phyloP scores from a whole-genome alignment of 345 rosid genomes.

The Tarenaya hassleriana region DNA sequence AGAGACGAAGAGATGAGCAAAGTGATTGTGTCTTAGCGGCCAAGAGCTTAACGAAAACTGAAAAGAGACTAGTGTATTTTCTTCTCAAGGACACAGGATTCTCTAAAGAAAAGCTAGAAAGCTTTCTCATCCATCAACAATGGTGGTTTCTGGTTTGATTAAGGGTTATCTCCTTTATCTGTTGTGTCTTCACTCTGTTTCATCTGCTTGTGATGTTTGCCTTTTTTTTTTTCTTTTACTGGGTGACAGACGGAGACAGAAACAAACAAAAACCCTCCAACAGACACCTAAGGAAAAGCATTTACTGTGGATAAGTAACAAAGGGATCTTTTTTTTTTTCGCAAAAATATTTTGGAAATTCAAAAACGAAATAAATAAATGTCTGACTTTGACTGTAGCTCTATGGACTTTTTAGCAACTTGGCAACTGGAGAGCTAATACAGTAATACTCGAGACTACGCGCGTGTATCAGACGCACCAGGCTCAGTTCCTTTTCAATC shows the following conservation, averaged over 20 bases:
- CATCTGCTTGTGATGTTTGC: constrained; percentile 11
- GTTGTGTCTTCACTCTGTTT: constrained; percentile 9
- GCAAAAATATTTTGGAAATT: constrained; percentile 20
- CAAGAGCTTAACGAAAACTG: constrained; percentile 17
- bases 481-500: not conserved
- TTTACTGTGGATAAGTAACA: constrained; percentile 32
- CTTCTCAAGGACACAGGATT: constrained; percentile 17
- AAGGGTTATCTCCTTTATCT: constrained; percentile 13
- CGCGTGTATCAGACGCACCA: constrained; percentile 21
- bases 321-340: constrained; percentile 13
- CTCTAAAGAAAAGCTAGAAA: constrained; percentile 20
- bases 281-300: constrained; percentile 30
- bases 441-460: constrained; percentile 20
- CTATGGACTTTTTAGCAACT: constrained; percentile 24
- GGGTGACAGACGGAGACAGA: constrained; percentile 20
- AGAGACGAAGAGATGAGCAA: not conserved
- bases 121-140: constrained; percentile 13
- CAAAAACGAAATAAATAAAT: constrained; percentile 24
- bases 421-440: constrained; percentile 22
- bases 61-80: constrained; percentile 17
- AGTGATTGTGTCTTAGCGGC: constrained; percentile 12
- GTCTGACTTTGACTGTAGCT: constrained; percentile 31
- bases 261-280: constrained; percentile 25
- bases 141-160: constrained; percentile 9
- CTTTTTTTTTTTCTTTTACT: constrained; percentile 15